These are phyloP conservation scores for Jaapia argillacea DNA, from an alignment of 768 basidiomycete genomes.

Conservation along the genomic window DNA sequence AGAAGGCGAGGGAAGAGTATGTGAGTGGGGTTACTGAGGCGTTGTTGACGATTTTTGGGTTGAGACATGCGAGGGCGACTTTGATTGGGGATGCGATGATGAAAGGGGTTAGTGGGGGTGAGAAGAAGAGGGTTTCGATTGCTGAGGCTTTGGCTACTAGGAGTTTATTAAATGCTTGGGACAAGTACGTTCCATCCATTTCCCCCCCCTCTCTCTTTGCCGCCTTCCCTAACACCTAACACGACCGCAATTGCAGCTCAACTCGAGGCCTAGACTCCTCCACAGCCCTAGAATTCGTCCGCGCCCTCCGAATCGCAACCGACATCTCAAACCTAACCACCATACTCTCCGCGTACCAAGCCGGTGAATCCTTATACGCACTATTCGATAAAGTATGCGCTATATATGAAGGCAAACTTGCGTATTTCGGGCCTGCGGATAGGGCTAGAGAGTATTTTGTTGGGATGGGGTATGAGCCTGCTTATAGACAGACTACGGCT, in stretches of 20 bases:
- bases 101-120: slow-evolving; percentile 58
- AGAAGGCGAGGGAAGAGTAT: neutral
- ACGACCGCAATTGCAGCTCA: slow-evolving; percentile 26
- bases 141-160: slow-evolving; percentile 82
- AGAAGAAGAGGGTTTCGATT: slow-evolving; percentile 74
- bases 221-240: slow-evolving; percentile 1
- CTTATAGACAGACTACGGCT: slow-evolving; percentile 76
- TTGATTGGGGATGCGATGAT: slow-evolving; percentile 84
- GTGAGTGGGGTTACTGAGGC: slow-evolving; percentile 22
- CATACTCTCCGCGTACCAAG: slow-evolving; percentile 49
- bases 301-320: slow-evolving; percentile 71
- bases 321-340: slow-evolving; percentile 72
- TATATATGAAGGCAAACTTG: slow-evolving; percentile 70
- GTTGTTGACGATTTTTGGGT: slow-evolving; percentile 72
- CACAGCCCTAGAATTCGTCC: slow-evolving; percentile 81
- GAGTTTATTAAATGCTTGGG: slow-evolving; percentile 74
- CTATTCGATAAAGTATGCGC: slow-evolving; percentile 85
- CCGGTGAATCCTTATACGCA: neutral
- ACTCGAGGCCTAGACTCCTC: slow-evolving; percentile 78
- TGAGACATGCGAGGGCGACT: slow-evolving; percentile 67
- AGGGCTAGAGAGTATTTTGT: slow-evolving; percentile 77
- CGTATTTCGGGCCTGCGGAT: slow-evolving; percentile 67
- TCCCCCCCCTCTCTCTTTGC: neutral
- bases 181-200: slow-evolving; percentile 46
- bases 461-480: slow-evolving; percentile 58